Evolutionary conservation across 192 early-diverging fungal genomes (phyloP).

Genomic region (Allomyces macrogynus): DNA sequence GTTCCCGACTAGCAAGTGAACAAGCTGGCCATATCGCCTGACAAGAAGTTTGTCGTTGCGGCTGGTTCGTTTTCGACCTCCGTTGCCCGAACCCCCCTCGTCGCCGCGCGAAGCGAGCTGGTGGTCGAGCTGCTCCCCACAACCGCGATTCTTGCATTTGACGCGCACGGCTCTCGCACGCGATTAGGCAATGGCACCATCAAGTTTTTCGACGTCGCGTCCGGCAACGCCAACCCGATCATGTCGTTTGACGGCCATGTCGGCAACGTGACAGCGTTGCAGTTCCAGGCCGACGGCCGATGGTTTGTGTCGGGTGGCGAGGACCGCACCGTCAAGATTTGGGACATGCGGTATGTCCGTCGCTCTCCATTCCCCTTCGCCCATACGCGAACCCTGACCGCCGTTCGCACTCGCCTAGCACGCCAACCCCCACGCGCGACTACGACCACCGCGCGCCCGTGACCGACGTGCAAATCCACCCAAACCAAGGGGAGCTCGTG

Average conservation of each 20-base stretch:
- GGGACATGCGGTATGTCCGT: constrained; percentile 64
- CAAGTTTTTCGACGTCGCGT: background rate
- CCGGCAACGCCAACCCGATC: background rate
- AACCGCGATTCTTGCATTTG: no score
- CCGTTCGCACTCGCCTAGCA: constrained; percentile 20
- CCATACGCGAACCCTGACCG: no score
- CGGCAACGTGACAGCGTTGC: constrained; percentile 48
- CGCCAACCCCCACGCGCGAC: constrained; percentile 39
- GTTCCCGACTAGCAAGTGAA: background rate
- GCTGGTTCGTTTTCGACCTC: background rate
- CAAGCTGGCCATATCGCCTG: background rate
- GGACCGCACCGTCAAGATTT: constrained; percentile 75
- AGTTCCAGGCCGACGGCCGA: constrained; percentile 46
- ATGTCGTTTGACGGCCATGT: constrained; percentile 41
- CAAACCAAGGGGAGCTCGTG: constrained; percentile 75
- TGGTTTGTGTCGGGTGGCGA: constrained; percentile 63
- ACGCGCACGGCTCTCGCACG: no score
- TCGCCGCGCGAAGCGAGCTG: no score
- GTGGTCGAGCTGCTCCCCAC: no score
- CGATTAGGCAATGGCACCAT: background rate
- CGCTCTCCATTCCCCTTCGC: constrained; percentile 11
- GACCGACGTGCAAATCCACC: constrained; percentile 53
- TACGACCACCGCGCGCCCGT: constrained; percentile 42
- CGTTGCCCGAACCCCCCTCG: no score
- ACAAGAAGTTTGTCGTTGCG: background rate